phyloP scores from a whole-genome alignment of 2,329 filamentous ascomycete species.

The Parasarocladium wereldwijsianum region DNA sequence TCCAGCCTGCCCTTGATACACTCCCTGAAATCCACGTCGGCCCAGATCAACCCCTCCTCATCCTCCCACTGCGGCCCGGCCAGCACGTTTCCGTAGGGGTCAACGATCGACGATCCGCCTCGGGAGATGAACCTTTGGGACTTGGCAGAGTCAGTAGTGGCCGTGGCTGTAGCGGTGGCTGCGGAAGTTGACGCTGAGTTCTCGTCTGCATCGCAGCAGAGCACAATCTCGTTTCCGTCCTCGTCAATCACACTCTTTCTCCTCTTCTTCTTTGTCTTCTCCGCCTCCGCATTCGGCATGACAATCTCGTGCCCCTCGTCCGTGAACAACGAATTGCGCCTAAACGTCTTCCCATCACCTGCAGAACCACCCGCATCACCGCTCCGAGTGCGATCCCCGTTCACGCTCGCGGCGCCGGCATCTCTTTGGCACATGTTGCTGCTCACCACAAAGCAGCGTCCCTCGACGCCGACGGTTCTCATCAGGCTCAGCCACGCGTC shows the following conservation, averaged over 20 bases:
- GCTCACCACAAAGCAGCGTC: conserved; percentile 71
- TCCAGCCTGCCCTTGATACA: conserved; percentile 72
- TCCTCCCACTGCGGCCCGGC: conserved; percentile 78
- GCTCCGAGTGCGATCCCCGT: background rate
- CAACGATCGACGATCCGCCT: conserved; percentile 73
- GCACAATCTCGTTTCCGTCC: conserved; percentile 40
- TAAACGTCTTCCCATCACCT: conserved; percentile 10
- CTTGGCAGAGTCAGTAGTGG: background rate
- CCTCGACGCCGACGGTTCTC: conserved; percentile 68
- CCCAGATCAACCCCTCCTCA: conserved; percentile 47
- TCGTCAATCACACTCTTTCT: conserved; percentile 31
- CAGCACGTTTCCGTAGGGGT: conserved; percentile 65
- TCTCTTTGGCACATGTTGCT: conserved; percentile 65
- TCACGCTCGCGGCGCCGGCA: too few relatives aligned
- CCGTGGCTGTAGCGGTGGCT: background rate
- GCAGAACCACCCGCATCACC: background rate
- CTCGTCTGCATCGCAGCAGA: conserved; percentile 18
- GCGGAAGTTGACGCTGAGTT: background rate
- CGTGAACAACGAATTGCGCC: conserved; percentile 23
- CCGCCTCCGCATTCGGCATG: conserved; percentile 16
- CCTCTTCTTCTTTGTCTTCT: conserved; percentile 5
- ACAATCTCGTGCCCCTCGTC: conserved; percentile 34
- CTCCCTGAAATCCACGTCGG: conserved; percentile 76
- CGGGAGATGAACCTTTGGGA: conserved; percentile 39
- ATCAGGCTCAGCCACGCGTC: conserved; percentile 75